Evolutionary conservation across 345 rosid genomes (phyloP).

Genomic region (Sisymbrium irio): DNA sequence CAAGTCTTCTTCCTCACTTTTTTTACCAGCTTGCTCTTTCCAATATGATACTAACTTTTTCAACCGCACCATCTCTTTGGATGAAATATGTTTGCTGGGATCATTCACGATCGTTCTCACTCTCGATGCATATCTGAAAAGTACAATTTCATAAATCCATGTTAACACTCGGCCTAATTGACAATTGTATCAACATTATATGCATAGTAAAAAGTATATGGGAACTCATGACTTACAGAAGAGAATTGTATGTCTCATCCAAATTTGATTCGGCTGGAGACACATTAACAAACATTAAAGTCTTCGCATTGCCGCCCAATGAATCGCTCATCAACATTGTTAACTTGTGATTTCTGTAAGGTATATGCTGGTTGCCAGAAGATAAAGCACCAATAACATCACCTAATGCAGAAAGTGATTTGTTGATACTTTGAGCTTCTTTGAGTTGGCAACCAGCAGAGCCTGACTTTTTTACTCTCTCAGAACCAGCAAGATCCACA

Average conservation of each 20-base stretch:
- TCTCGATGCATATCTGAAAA: slow-evolving; percentile 79
- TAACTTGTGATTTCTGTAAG: slow-evolving; percentile 91
- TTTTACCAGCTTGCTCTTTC: slow-evolving; percentile 92
- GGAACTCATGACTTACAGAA: slow-evolving; percentile 47
- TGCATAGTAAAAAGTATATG: not conserved
- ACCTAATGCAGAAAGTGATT: slow-evolving; percentile 92
- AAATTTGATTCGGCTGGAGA: slow-evolving; percentile 89
- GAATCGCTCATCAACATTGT: slow-evolving; percentile 99
- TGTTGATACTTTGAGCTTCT: slow-evolving; percentile 97
- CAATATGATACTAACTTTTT: slow-evolving; percentile 78
- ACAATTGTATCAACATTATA: not conserved
- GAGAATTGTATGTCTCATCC: slow-evolving; percentile 89
- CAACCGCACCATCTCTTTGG: slow-evolving; percentile 84
- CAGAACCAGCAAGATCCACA: slow-evolving; percentile 98
- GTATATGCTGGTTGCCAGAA: slow-evolving; percentile 80
- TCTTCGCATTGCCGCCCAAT: slow-evolving; percentile 96
- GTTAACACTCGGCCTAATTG: not conserved
- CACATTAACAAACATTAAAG: slow-evolving; percentile 90
- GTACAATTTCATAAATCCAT: not conserved
- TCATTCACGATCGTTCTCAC: slow-evolving; percentile 89
- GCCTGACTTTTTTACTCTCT: slow-evolving; percentile 93
- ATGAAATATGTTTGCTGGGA: slow-evolving; percentile 77
- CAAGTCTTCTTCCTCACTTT: slow-evolving; percentile 66
- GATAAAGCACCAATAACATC: slow-evolving; percentile 94
- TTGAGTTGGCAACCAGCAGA: slow-evolving; percentile 82